Evolutionary conservation across 2,329 filamentous ascomycete genomes (phyloP).

Genomic region (Ascochyta clinopodiicola): DNA sequence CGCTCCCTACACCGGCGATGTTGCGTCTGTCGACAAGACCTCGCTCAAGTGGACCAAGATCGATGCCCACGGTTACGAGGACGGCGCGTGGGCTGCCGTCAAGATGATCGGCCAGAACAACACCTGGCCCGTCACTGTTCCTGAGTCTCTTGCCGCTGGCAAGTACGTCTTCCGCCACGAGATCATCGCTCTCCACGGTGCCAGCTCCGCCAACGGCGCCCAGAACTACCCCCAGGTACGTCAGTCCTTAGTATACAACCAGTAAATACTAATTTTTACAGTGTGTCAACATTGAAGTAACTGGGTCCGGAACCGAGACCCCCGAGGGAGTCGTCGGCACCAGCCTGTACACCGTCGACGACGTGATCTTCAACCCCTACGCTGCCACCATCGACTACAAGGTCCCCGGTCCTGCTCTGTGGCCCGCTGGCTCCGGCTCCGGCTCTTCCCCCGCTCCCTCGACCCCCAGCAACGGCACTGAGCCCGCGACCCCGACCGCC

Average conservation of each 20-base stretch:
- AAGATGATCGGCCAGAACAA: conserved; percentile 56
- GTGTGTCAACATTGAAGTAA: conserved; percentile 58
- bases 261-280: neutral
- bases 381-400: conserved; percentile 43
- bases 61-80: conserved; percentile 39
- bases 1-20: conserved; percentile 42
- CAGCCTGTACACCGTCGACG: conserved; percentile 53
- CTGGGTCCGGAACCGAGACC: conserved; percentile 53
- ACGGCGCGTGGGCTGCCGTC: conserved; percentile 46
- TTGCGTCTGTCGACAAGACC: conserved; percentile 43
- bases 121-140: conserved; percentile 57
- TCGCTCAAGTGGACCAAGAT: conserved; percentile 50
- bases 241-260: too few species aligned
- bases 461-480: conserved; percentile 18
- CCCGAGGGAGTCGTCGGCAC: conserved; percentile 59
- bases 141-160: conserved; percentile 53
- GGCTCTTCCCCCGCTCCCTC: conserved; percentile 21
- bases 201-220: conserved; percentile 54
- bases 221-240: conserved; percentile 56
- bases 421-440: conserved; percentile 28
- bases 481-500: conserved; percentile 15
- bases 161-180: conserved; percentile 65
- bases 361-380: conserved; percentile 55
- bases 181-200: conserved; percentile 58
- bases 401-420: conserved; percentile 54